Evolutionary conservation across 179 eudicot species (phyloP).

Genomic region (Spinacia oleracea): DNA sequence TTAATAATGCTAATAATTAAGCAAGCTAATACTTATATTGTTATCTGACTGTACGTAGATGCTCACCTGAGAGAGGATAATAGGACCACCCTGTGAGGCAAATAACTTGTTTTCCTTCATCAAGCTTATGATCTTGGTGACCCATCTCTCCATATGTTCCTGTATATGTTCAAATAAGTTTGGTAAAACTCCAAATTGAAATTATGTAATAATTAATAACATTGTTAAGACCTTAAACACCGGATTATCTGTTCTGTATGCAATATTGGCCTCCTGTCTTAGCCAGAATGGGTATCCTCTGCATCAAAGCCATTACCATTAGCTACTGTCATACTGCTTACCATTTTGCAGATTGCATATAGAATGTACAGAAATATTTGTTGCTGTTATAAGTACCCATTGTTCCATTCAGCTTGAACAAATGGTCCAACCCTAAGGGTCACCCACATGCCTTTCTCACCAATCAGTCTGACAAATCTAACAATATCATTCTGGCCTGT

Average conservation of each 20-base stretch:
- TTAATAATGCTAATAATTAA: background rate
- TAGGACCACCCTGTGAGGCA: constrained; percentile 90
- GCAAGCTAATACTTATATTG: background rate
- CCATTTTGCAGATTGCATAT: background rate
- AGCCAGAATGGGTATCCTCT: constrained; percentile 96
- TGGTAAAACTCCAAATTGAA: constrained; percentile 1
- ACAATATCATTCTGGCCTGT: constrained; percentile 68
- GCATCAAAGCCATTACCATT: constrained; percentile 15
- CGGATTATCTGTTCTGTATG: constrained; percentile 68
- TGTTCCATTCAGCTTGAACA: constrained; percentile 87
- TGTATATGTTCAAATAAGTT: background rate
- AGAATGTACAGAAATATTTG: background rate
- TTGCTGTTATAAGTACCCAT: constrained; percentile 51
- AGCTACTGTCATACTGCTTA: background rate
- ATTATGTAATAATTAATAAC: background rate
- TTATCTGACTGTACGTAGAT: background rate
- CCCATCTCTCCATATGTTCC: constrained; percentile 56
- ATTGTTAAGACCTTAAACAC: constrained; percentile 62
- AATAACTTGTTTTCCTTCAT: constrained; percentile 67
- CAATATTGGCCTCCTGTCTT: constrained; percentile 56
- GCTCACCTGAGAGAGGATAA: constrained; percentile 70
- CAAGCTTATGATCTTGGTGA: constrained; percentile 43
- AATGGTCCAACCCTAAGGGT: constrained; percentile 79
- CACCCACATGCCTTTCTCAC: constrained; percentile 59
- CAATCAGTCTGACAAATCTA: constrained; percentile 59